These are phyloP conservation scores for Parietaria judaica DNA, from an alignment of 306 rosid species.

Conservation along the genomic window DNA sequence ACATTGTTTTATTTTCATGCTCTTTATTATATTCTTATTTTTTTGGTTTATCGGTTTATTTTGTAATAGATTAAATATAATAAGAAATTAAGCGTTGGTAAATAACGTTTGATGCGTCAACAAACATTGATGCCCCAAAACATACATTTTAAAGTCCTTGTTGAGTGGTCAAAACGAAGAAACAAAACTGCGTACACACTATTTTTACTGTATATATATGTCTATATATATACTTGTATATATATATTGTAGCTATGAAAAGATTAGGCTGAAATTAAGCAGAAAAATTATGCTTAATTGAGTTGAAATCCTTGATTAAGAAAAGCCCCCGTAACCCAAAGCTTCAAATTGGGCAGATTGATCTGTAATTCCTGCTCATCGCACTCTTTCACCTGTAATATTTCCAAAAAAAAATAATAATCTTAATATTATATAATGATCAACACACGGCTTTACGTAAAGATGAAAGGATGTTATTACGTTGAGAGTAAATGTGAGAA, in stretches of 20 bases:
- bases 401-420: background rate
- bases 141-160: too few species aligned
- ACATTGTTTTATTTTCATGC: too few species aligned
- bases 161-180: too few species aligned
- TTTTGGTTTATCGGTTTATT: too few species aligned
- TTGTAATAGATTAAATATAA: too few species aligned
- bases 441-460: background rate
- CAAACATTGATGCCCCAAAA: too few species aligned
- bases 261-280: background rate
- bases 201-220: too few species aligned
- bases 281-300: constrained; percentile 4
- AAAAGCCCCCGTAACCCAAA: constrained; percentile 85
- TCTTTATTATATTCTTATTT: too few species aligned
- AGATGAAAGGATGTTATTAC: constrained; percentile 21
- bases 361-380: constrained; percentile 35
- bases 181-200: too few species aligned
- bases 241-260: background rate
- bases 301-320: constrained; percentile 76
- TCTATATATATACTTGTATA: too few species aligned
- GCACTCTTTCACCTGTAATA: constrained; percentile 45
- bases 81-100: too few species aligned
- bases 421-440: background rate
- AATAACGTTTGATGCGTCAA: too few species aligned
- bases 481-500: constrained; percentile 55
- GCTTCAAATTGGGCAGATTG: constrained; percentile 71